These are phyloP conservation scores for Alnus glutinosa DNA, from an alignment of 306 rosid species.

Conservation along the genomic window DNA sequence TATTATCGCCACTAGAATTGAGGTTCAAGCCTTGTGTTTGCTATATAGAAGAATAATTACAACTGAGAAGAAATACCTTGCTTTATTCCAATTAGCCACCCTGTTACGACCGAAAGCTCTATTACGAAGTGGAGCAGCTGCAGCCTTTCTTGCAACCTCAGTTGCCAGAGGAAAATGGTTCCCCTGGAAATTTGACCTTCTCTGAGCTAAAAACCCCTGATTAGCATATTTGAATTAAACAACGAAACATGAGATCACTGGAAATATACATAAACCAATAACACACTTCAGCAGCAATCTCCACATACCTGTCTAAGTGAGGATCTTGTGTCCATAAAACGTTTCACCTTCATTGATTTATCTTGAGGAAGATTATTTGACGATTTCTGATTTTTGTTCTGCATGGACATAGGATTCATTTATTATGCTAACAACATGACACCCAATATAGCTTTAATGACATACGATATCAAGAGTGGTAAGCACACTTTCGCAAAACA, in stretches of 20 bases:
- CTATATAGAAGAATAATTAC: background rate
- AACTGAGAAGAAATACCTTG: slow-evolving; percentile 58
- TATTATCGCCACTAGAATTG: background rate
- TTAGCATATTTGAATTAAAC: background rate
- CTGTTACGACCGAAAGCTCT: slow-evolving; percentile 48
- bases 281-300: background rate
- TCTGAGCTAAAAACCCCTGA: slow-evolving; percentile 78
- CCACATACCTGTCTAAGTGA: slow-evolving; percentile 75
- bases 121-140: slow-evolving; percentile 57
- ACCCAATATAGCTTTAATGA: background rate
- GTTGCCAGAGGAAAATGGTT: slow-evolving; percentile 70
- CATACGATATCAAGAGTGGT: background rate
- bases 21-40: background rate
- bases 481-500: background rate
- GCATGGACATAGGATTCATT: slow-evolving; percentile 9
- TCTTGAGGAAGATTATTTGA: slow-evolving; percentile 56
- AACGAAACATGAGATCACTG: background rate
- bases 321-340: slow-evolving; percentile 69
- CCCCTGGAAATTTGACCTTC: slow-evolving; percentile 80
- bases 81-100: slow-evolving; percentile 66
- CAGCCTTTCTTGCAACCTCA: slow-evolving; percentile 74
- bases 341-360: slow-evolving; percentile 51
- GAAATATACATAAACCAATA: background rate
- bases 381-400: slow-evolving; percentile 69
- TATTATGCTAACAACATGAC: background rate